These are phyloP conservation scores for Exophiala sp. DNA, from an alignment of 2,329 filamentous ascomycete species.

Conservation along the genomic window DNA sequence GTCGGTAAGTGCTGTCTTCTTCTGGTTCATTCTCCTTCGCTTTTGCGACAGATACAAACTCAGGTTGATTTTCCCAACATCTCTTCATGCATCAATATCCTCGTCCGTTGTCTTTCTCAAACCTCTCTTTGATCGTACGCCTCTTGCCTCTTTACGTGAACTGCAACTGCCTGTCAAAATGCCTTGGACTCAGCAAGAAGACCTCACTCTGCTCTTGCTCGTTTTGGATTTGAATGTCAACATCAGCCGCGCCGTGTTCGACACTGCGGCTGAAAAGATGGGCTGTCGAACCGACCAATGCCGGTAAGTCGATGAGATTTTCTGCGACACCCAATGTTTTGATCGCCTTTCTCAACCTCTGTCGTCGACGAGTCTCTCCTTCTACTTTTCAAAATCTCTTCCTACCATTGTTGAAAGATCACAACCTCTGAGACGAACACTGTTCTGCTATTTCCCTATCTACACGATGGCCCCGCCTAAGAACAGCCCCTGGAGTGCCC, in stretches of 20 bases:
- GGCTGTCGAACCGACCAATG: slow-evolving; percentile 7
- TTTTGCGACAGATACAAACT: background rate
- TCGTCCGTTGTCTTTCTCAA: background rate
- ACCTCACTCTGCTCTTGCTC: slow-evolving; percentile 4
- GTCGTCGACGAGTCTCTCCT: background rate
- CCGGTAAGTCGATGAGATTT: background rate
- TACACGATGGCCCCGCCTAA: no score
- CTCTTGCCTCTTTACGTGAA: background rate
- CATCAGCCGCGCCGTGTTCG: slow-evolving; percentile 7
- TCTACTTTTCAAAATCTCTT: background rate
- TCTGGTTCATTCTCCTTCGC: background rate
- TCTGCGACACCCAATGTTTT: background rate
- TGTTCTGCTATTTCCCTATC: no score
- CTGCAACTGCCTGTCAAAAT: background rate
- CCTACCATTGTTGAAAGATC: background rate
- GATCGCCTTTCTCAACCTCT: background rate
- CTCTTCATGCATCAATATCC: background rate
- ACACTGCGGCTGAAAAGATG: background rate
- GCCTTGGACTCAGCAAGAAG: slow-evolving; percentile 2
- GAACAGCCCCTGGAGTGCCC: no score
- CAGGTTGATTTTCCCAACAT: background rate
- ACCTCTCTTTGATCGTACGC: background rate
- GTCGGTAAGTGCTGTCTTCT: slow-evolving; percentile 12
- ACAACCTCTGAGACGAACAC: background rate
- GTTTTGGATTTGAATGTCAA: slow-evolving; percentile 6